A percentile compares a stretch with the other conserved stretches of the same genome.
Evolutionary conservation across 345 rosid species (phyloP).

Genomic region (Melastoma malabathricum): DNA sequence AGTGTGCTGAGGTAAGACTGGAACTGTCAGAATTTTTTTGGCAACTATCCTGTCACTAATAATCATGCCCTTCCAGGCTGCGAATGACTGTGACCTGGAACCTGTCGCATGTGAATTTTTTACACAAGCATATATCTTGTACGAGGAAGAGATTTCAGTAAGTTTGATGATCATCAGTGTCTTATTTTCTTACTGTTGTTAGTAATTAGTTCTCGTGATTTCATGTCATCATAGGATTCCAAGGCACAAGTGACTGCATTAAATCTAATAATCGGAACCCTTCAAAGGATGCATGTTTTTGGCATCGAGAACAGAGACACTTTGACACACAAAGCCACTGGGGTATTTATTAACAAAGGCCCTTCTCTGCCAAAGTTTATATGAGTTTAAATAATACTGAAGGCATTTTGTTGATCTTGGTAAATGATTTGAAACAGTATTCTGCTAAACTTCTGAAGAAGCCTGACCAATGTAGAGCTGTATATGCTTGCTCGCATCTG

Average conservation of each 20-base stretch:
- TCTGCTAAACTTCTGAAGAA: constrained; percentile 95
- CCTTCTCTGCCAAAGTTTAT: constrained; percentile 3
- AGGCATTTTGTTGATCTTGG: too few species aligned
- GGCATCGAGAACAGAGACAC: constrained; percentile 98
- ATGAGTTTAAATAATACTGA: background rate
- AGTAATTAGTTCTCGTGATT: constrained; percentile 2
- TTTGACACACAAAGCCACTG: constrained; percentile 85
- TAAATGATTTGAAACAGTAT: constrained; percentile 36
- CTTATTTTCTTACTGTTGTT: background rate
- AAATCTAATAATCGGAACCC: constrained; percentile 84
- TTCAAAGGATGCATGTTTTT: constrained; percentile 95
- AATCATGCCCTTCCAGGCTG: constrained; percentile 49
- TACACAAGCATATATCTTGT: constrained; percentile 95
- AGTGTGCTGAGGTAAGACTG: constrained; percentile 86
- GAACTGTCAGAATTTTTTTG: constrained; percentile 5
- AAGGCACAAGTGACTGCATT: constrained; percentile 89
- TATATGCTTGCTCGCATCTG: constrained; percentile 85
- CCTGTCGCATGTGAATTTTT: constrained; percentile 97
- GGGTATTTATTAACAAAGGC: constrained; percentile 38
- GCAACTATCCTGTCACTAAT: background rate
- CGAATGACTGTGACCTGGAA: constrained; percentile 85
- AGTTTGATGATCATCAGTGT: constrained; percentile 19
- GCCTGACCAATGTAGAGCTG: constrained; percentile 99
- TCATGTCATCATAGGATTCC: constrained; percentile 55
- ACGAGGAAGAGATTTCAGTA: constrained; percentile 95